Evolutionary conservation across 2,329 filamentous ascomycete genomes (phyloP).

Genomic region (Trichoderma polysporum): DNA sequence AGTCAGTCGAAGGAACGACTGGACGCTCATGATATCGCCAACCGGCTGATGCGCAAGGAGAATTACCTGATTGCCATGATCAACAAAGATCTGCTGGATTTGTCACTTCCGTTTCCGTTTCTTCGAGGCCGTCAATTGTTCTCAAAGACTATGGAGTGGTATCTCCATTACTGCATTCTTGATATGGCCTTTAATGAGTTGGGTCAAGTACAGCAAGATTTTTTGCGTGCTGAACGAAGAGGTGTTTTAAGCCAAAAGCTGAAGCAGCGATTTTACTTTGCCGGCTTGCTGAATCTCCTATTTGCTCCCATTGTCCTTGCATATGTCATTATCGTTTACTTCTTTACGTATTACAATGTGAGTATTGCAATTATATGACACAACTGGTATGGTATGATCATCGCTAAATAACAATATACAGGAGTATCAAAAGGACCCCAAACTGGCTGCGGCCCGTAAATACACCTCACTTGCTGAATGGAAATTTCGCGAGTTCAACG

Average conservation of each 20-base stretch:
- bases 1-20: constrained; percentile 91
- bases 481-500: constrained; percentile 99
- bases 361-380: background rate
- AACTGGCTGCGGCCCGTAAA: constrained; percentile 74
- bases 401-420: constrained; percentile 33
- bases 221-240: constrained; percentile 80
- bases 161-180: constrained; percentile 82
- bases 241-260: constrained; percentile 75
- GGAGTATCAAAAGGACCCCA: constrained; percentile 95
- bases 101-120: constrained; percentile 84
- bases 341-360: constrained; percentile 92
- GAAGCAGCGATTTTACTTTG: constrained; percentile 74
- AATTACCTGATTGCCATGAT: constrained; percentile 97
- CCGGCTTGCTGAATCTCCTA: constrained; percentile 81
- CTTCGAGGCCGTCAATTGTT: constrained; percentile 77
- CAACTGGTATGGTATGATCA: too few relatives aligned
- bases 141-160: constrained; percentile 89
- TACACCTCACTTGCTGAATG: constrained; percentile 94
- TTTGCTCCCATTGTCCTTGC: constrained; percentile 84
- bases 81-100: constrained; percentile 91
- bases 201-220: constrained; percentile 82
- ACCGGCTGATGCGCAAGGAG: constrained; percentile 91
- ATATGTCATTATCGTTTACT: constrained; percentile 84
- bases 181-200: constrained; percentile 92
- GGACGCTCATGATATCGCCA: constrained; percentile 96